Base-by-base conservation (phyloP, 441 rosid genomes). In the Pelargonium australe region DNA sequence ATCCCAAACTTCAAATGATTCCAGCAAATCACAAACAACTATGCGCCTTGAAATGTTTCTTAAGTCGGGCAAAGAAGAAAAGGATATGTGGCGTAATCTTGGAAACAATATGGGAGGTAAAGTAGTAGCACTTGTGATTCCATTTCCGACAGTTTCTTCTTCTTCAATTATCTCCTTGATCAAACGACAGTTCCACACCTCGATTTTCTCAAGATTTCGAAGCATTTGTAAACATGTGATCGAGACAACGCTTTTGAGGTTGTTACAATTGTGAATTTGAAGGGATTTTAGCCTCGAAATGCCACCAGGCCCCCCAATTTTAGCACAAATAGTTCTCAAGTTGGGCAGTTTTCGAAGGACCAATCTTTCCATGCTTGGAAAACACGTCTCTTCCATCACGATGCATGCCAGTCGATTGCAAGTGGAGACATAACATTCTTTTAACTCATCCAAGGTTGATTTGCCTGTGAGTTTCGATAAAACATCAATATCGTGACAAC, bases 401-500 rank as follows among this genome's bases (percentile, higher is more conserved):
- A 69, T 41, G 65, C 41, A 19, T 44, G 66, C 67, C 61, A 69
- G 23, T 23, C 65, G 64, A 25, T 5, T 23, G 79, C 79, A 72
- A 63, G 65, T 62, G 40, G 64, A 68, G 53, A 72, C 67, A n/a
- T 73, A 72, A 58, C 68, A 31, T 19, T 77, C 74, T 53, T 63
- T 64, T n/a, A 72, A 68, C 45, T 57, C 47, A 11, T 47, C 51
- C 51, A 64, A 64, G 62, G 70, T 69, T 63, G 71, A 64, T 60
- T 64, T 13, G 16, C 70, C 62, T 1, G 67, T 53, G 57, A 72
- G 13, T 44, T 58, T 69, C 10, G 76, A 66, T 20, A 72, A 31
- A 57, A 64, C 5, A n/a, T 61, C 71, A 31, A 72, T 47, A 64
- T 69, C 73, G 40, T 64, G 67, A 49, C 79, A 76, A 65, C 70